Evolutionary conservation across 805 yeast species (phyloP).

Genomic region (Geotrichum ghanense): DNA sequence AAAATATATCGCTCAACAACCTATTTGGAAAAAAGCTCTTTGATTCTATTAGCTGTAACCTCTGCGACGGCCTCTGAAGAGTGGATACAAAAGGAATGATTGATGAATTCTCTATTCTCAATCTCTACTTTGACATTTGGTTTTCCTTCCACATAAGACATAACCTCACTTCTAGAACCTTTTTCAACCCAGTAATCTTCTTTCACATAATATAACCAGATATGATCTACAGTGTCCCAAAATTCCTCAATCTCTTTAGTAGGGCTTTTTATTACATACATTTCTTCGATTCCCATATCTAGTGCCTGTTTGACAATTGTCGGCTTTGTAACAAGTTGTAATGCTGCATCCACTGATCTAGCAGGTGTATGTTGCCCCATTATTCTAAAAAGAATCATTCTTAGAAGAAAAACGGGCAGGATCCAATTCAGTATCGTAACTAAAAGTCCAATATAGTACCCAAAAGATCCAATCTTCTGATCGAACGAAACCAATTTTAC

Average conservation of each 20-base stretch:
- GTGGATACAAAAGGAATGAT: slow-evolving; percentile 52
- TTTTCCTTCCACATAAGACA: slow-evolving; percentile 27
- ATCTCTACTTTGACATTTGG: slow-evolving; percentile 27
- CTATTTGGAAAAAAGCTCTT: no score
- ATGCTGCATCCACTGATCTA: slow-evolving; percentile 27
- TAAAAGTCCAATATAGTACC: slow-evolving; percentile 7
- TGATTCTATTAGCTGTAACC: slow-evolving; percentile 5
- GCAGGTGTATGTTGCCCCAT: slow-evolving; percentile 18
- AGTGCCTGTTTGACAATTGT: slow-evolving; percentile 42
- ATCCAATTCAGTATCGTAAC: slow-evolving; percentile 9
- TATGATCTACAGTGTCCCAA: slow-evolving; percentile 35
- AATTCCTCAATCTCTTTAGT: slow-evolving; percentile 27
- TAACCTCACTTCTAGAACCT: slow-evolving; percentile 35
- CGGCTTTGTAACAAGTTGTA: slow-evolving; percentile 31
- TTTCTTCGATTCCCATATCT: slow-evolving; percentile 48
- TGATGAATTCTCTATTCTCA: slow-evolving; percentile 27
- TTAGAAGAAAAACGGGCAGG: slow-evolving; percentile 18
- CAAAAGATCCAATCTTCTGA: slow-evolving; percentile 14
- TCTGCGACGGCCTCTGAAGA: slow-evolving; percentile 39
- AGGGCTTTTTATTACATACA: slow-evolving; percentile 39
- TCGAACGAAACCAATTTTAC: slow-evolving; percentile 20
- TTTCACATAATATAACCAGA: slow-evolving; percentile 51
- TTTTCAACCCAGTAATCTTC: slow-evolving; percentile 57
- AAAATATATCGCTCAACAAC: no score
- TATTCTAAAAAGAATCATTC: slow-evolving; percentile 16